Conservation (phyloP, 2,329 filamentous ascomycete species). For the Fusarium sp. region DNA sequence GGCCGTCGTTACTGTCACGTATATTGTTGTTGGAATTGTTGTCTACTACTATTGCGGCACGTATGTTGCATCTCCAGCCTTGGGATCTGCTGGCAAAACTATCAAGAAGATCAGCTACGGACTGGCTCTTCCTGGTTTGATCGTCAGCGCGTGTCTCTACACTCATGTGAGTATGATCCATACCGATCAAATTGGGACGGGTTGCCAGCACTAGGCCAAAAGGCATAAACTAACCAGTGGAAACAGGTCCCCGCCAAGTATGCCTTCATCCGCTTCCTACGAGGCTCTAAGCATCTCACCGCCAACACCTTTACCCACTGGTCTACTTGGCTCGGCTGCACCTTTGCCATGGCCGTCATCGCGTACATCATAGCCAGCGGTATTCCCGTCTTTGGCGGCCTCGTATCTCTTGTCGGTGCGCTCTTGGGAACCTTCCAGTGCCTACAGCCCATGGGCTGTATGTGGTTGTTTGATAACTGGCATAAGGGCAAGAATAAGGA, state of each 20-base stretch:
- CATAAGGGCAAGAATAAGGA: slow-evolving; percentile 5
- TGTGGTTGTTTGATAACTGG: slow-evolving; percentile 48
- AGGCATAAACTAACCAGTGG: not conserved
- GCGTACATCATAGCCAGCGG: slow-evolving; percentile 40
- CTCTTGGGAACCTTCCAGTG: slow-evolving; percentile 46
- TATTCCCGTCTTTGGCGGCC: slow-evolving; percentile 36
- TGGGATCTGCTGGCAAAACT: slow-evolving; percentile 55
- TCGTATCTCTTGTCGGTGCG: slow-evolving; percentile 46
- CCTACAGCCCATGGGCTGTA: slow-evolving; percentile 44
- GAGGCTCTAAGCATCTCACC: slow-evolving; percentile 45
- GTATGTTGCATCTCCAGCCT: slow-evolving; percentile 58
- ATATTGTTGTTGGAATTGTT: slow-evolving; percentile 49
- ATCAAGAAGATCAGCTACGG: slow-evolving; percentile 60
- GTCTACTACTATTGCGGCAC: slow-evolving; percentile 60
- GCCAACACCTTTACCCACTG: slow-evolving; percentile 46
- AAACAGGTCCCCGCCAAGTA: slow-evolving; percentile 30
- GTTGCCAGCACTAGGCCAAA: not conserved
- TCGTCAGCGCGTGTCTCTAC: slow-evolving; percentile 41
- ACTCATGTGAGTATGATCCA: slow-evolving; percentile 40
- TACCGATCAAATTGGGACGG: not conserved
- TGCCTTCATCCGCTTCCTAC: not conserved
- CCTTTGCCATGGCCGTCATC: slow-evolving; percentile 34
- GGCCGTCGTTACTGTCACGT: slow-evolving; percentile 46
- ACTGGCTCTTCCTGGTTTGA: slow-evolving; percentile 44
- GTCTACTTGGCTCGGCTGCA: slow-evolving; percentile 48